These are phyloP conservation scores for Acrodontium crateriforme DNA, from an alignment of 2,329 filamentous ascomycete species.

Conservation along the genomic window DNA sequence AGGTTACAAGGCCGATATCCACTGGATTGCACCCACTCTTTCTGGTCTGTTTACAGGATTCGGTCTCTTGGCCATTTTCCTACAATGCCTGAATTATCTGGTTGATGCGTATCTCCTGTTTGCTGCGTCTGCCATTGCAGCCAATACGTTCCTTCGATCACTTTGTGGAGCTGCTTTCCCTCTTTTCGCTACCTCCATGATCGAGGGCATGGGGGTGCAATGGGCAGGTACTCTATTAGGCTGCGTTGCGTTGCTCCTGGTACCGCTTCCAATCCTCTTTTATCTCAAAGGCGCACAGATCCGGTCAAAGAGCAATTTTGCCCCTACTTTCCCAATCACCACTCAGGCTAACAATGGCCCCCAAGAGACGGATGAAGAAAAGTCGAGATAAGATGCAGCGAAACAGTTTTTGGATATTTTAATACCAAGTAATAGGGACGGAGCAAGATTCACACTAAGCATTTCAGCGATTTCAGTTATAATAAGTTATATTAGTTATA, in stretches of 20 bases:
- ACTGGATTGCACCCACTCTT: constrained; percentile 24
- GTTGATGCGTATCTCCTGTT: constrained; percentile 45
- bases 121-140: constrained; percentile 38
- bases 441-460: too few relatives aligned
- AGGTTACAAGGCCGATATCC: constrained; percentile 22
- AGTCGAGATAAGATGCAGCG: constrained; percentile 1
- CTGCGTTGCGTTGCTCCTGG: constrained; percentile 27
- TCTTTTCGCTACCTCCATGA: constrained; percentile 33
- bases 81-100: constrained; percentile 44
- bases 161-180: constrained; percentile 39
- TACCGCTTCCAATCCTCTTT: constrained; percentile 32
- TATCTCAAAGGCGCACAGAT: constrained; percentile 32
- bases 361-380: constrained; percentile 5
- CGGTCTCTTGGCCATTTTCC: constrained; percentile 44
- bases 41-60: constrained; percentile 42
- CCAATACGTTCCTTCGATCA: constrained; percentile 40
- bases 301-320: constrained; percentile 14
- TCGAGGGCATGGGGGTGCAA: constrained; percentile 33
- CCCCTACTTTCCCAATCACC: constrained; percentile 6
- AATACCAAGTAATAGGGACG: too few relatives aligned
- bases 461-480: too few relatives aligned
- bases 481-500: too few relatives aligned
- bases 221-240: constrained; percentile 34
- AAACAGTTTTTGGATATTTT: too few relatives aligned
- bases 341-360: constrained; percentile 4